Evolutionary conservation across 2,329 filamentous ascomycete genomes (phyloP).

Genomic region (Claviceps sp.): DNA sequence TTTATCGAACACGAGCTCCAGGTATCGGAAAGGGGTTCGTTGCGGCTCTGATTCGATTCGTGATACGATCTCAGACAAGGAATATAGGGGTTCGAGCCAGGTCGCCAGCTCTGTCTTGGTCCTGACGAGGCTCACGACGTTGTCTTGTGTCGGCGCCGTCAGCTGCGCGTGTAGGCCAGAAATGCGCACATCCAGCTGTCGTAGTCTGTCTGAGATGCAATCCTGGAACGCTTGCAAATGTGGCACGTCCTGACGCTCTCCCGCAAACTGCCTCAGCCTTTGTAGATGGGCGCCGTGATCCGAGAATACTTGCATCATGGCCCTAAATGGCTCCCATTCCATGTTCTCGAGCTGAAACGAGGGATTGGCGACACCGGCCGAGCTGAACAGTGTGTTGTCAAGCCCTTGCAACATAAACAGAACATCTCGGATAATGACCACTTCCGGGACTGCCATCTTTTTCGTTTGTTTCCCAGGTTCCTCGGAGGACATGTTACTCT

Average conservation of each 20-base stretch:
- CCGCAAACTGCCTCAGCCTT: conserved; percentile 31
- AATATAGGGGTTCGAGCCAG: conserved; percentile 40
- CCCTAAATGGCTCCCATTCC: conserved; percentile 35
- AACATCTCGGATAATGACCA: conserved; percentile 60
- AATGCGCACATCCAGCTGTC: conserved; percentile 43
- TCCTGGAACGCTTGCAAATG: conserved; percentile 61
- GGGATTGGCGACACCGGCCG: conserved; percentile 23
- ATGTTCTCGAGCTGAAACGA: conserved; percentile 34
- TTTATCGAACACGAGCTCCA: conserved; percentile 65
- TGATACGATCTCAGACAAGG: conserved; percentile 49
- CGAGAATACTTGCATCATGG: conserved; percentile 32
- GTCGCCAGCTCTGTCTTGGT: conserved; percentile 44
- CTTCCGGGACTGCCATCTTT: conserved; percentile 48
- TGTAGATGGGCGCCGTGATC: conserved; percentile 32
- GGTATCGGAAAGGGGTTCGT: conserved; percentile 51
- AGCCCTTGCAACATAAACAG: conserved; percentile 78
- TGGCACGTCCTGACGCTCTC: conserved; percentile 33
- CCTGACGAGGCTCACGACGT: conserved; percentile 52
- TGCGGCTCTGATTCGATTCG: conserved; percentile 36
- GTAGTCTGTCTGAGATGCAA: conserved; percentile 43
- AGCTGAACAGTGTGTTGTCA: conserved; percentile 56
- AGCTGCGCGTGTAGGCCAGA: conserved; percentile 47
- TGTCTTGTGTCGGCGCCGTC: conserved; percentile 36
- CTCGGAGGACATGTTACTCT: conserved; percentile 17
- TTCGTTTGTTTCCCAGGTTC: conserved; percentile 20